A percentile compares a stretch with the other conserved stretches of the same genome.
Conservation (phyloP, 345 rosid species). For the rapeseed (Brassica napus) region Da-Ae NC_063442.1:35010501-35011000, state of each 20-base stretch:
- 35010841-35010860: slow-evolving; percentile 66
- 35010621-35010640: slow-evolving; percentile 51
- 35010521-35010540: slow-evolving; percentile 90
- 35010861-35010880: slow-evolving; percentile 64
- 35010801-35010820: slow-evolving; percentile 60
- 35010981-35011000: slow-evolving; percentile 54
- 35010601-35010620: slow-evolving; percentile 52
- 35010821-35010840: slow-evolving; percentile 74
- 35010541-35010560: slow-evolving; percentile 54
- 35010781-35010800: slow-evolving; percentile 55
- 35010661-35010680: slow-evolving; percentile 5
- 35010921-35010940: slow-evolving; percentile 68
- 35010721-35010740: slow-evolving; percentile 59
- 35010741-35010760: slow-evolving; percentile 52
- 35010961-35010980: slow-evolving; percentile 76
- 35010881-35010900: slow-evolving; percentile 81
- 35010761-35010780: slow-evolving; percentile 56
- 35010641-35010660: slow-evolving; percentile 15
- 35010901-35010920: slow-evolving; percentile 80
- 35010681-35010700: background rate
- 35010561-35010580: slow-evolving; percentile 68
- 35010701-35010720: slow-evolving; percentile 18
- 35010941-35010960: slow-evolving; percentile 66
- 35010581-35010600: slow-evolving; percentile 73
- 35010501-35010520: slow-evolving; percentile 76